phyloP scores from a whole-genome alignment of 768 basidiomycete genomes.

The Naganishia vishniacii region DNA sequence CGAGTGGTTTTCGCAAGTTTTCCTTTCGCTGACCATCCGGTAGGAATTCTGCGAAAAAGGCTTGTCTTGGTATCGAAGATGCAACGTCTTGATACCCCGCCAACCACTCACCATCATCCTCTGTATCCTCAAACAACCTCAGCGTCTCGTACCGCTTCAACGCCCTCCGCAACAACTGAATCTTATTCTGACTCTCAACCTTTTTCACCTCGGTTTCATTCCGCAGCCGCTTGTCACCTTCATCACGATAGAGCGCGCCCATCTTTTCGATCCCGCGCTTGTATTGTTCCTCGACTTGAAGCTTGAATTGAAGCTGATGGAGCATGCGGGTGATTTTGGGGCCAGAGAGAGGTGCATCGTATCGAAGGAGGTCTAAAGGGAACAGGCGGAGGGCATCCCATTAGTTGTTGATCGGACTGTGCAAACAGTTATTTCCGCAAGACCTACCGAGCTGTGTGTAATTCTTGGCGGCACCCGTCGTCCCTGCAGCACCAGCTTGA shows the following conservation, averaged over 20 bases:
- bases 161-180: slow-evolving; percentile 81
- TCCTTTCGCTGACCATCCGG: slow-evolving; percentile 83
- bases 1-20: slow-evolving; percentile 88
- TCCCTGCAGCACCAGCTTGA: slow-evolving; percentile 5
- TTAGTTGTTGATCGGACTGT: too few relatives aligned
- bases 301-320: slow-evolving; percentile 97
- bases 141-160: slow-evolving; percentile 94
- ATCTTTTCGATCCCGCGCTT: slow-evolving; percentile 98
- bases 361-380: slow-evolving; percentile 77
- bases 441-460: slow-evolving; percentile 45
- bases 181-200: slow-evolving; percentile 93
- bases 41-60: slow-evolving; percentile 55
- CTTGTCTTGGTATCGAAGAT: background rate
- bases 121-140: slow-evolving; percentile 80
- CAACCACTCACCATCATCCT: slow-evolving; percentile 54
- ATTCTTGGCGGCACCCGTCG: slow-evolving; percentile 36
- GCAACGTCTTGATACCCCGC: background rate
- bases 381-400: background rate
- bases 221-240: slow-evolving; percentile 93
- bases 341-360: slow-evolving; percentile 91
- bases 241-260: slow-evolving; percentile 90
- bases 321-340: slow-evolving; percentile 97
- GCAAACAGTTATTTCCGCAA: too few relatives aligned
- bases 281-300: slow-evolving; percentile 96
- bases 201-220: slow-evolving; percentile 89